These are phyloP conservation scores for Ascoidea asiatica DNA, from an alignment of 805 yeast genomes.

Conservation along the genomic window DNA sequence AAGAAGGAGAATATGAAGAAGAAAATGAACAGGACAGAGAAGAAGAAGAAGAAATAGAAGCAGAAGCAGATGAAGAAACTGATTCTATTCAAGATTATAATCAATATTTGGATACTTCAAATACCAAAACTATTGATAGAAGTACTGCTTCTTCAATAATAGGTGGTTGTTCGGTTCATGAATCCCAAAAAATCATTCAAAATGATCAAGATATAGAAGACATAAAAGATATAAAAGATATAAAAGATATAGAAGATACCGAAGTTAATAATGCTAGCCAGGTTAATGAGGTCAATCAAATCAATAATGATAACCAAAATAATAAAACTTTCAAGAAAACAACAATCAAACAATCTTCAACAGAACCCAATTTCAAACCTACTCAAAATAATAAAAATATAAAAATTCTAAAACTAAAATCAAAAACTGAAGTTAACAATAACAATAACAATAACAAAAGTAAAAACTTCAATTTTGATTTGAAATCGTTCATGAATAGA, in stretches of 20 bases:
- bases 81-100: too few species aligned
- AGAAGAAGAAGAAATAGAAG: too few species aligned
- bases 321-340: neutral
- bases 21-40: too few species aligned
- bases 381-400: too few species aligned
- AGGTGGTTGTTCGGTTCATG: constrained; percentile 10
- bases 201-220: neutral
- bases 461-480: neutral
- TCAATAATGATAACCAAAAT: neutral
- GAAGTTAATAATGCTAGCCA: neutral
- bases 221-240: neutral
- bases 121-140: neutral
- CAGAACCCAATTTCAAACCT: too few species aligned
- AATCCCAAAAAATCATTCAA: constrained; percentile 3
- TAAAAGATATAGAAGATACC: neutral
- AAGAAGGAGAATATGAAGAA: too few species aligned
- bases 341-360: neutral
- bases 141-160: constrained; percentile 6
- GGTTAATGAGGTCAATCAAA: neutral
- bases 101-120: too few species aligned
- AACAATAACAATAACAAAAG: constrained; percentile 1
- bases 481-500: too few species aligned
- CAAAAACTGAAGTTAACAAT: neutral
- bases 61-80: too few species aligned
- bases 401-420: too few species aligned